Evolutionary conservation across 2,329 filamentous ascomycete genomes (phyloP).

Genomic region (Beauveria pseudobassiana): DNA sequence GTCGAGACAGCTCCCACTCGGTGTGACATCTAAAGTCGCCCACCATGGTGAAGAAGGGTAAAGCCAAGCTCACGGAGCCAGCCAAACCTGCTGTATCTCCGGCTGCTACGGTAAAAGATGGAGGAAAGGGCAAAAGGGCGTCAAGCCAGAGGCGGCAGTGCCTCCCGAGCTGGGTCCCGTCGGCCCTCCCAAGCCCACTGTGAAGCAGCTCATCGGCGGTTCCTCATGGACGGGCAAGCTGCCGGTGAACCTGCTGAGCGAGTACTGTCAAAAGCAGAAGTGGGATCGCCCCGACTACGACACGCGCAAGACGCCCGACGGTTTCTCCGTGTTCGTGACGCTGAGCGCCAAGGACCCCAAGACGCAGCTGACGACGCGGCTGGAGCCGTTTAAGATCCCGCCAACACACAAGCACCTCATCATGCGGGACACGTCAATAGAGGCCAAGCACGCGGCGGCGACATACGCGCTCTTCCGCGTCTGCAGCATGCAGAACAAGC

Average conservation of each 20-base stretch:
- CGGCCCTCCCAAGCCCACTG: constrained; percentile 52
- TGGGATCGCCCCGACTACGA: constrained; percentile 94
- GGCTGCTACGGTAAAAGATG: constrained; percentile 34
- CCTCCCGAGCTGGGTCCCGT: constrained; percentile 25
- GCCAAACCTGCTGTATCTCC: constrained; percentile 23
- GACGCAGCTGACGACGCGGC: constrained; percentile 65
- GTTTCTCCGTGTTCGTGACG: constrained; percentile 74
- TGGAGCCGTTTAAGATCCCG: constrained; percentile 79
- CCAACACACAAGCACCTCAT: constrained; percentile 68
- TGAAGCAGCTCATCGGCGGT: constrained; percentile 81
- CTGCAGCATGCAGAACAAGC: constrained; percentile 91
- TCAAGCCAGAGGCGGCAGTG: constrained; percentile 28
- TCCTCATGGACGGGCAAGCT: constrained; percentile 97
- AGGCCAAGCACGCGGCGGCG: constrained; percentile 89
- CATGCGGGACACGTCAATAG: constrained; percentile 69
- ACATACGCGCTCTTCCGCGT: constrained; percentile 87
- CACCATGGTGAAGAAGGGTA: constrained; percentile 46
- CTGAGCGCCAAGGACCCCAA: constrained; percentile 70
- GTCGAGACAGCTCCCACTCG: background rate
- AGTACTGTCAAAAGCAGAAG: constrained; percentile 91
- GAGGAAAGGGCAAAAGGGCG: constrained; percentile 48
- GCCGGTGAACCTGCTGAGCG: constrained; percentile 84
- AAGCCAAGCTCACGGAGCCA: constrained; percentile 39
- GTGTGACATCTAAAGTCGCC: background rate
- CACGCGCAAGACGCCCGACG: constrained; percentile 65